phyloP scores from a whole-genome alignment of 345 rosid species.

The Eucalyptus guilfoylei region DNA sequence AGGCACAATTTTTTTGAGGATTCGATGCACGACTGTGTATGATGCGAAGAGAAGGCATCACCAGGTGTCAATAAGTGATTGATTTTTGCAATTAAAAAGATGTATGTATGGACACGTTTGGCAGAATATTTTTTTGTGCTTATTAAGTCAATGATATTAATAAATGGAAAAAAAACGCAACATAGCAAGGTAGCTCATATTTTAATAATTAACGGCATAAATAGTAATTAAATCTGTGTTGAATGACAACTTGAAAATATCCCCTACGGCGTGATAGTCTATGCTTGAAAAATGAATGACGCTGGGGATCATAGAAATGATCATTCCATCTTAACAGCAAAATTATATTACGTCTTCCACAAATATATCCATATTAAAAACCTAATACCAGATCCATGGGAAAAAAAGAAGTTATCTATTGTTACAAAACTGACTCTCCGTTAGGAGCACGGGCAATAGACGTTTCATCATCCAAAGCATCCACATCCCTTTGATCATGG shows the following conservation, averaged over 20 bases:
- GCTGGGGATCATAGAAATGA: background rate
- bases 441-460: accelerated
- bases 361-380: background rate
- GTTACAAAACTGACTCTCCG: background rate
- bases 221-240: background rate
- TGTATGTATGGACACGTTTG: background rate
- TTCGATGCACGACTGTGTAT: background rate
- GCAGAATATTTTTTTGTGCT: background rate
- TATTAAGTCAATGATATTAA: background rate
- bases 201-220: background rate
- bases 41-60: background rate
- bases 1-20: background rate
- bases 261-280: background rate
- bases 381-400: background rate
- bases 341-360: background rate
- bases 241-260: accelerated
- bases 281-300: background rate
- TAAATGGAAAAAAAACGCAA: background rate
- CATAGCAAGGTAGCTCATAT: background rate
- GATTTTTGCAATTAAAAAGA: background rate
- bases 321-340: background rate
- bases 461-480: background rate
- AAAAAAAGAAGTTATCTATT: background rate
- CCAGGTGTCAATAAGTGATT: background rate
- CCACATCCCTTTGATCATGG: background rate